Conservation (phyloP, 1,284 basidiomycete genomes). For the Tetrapyrgos nigripes region DNA sequence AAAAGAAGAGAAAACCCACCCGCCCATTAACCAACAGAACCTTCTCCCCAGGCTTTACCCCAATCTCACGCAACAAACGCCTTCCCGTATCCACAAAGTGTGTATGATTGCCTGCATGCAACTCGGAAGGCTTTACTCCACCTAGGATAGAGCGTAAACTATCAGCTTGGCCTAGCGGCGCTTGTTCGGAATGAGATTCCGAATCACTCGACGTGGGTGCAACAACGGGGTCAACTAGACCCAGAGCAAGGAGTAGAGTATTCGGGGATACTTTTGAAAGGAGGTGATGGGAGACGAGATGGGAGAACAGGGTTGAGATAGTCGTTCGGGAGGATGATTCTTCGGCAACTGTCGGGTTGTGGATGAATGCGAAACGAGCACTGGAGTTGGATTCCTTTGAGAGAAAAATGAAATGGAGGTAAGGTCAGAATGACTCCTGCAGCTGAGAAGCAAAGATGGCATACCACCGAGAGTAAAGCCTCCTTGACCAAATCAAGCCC, state of each 20-base stretch:
- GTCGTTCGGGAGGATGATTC: slow-evolving; percentile 19
- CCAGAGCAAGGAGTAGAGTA: slow-evolving; percentile 47
- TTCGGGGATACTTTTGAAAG: slow-evolving; percentile 46
- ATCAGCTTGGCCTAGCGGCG: slow-evolving; percentile 41
- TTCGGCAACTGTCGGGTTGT: slow-evolving; percentile 53
- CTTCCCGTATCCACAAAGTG: slow-evolving; percentile 50
- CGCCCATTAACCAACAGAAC: slow-evolving; percentile 84
- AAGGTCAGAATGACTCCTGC: not conserved
- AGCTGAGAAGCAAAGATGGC: slow-evolving; percentile 22
- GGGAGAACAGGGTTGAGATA: slow-evolving; percentile 51
- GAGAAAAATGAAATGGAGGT: slow-evolving; percentile 1
- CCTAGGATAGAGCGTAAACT: slow-evolving; percentile 41
- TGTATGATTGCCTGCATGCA: slow-evolving; percentile 41
- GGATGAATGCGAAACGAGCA: slow-evolving; percentile 68
- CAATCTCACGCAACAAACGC: slow-evolving; percentile 57
- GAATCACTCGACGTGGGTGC: slow-evolving; percentile 22
- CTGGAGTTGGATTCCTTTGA: slow-evolving; percentile 48
- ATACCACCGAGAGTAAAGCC: slow-evolving; percentile 71
- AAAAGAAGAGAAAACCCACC: slow-evolving; percentile 47
- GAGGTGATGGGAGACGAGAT: slow-evolving; percentile 46
- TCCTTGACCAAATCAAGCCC: slow-evolving; percentile 66
- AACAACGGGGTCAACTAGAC: slow-evolving; percentile 24
- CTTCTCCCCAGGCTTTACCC: slow-evolving; percentile 60
- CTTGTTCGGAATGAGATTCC: slow-evolving; percentile 35
- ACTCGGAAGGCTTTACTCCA: slow-evolving; percentile 39